Conservation (phyloP, 495 filamentous ascomycete genomes). For the Aspergillus nidulans region DNA sequence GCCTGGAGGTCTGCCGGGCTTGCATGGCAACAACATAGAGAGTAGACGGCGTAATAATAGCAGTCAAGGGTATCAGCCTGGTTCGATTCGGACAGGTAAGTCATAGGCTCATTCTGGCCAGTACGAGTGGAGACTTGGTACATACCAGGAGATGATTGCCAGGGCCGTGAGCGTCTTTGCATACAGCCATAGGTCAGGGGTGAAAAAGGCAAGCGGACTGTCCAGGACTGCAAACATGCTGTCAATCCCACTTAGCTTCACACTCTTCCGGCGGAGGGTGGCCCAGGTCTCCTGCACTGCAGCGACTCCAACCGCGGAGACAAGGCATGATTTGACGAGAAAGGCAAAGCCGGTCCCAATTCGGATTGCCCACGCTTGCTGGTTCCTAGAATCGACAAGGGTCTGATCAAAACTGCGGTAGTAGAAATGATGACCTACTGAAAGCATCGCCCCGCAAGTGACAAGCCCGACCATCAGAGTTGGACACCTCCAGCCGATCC, state of each 20-base stretch:
- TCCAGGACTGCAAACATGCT: not conserved
- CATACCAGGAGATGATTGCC: not conserved
- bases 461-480: not conserved
- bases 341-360: not conserved
- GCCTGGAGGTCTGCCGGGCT: not conserved
- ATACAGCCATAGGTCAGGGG: not conserved
- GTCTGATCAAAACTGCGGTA: not conserved
- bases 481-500: not conserved
- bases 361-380: not conserved
- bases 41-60: not conserved
- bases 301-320: not conserved
- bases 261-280: not conserved
- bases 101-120: not conserved
- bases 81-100: no score
- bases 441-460: not conserved
- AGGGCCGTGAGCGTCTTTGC: not conserved
- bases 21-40: not conserved
- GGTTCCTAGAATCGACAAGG: not conserved
- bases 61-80: not conserved
- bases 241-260: not conserved
- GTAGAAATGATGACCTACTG: not conserved
- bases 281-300: not conserved
- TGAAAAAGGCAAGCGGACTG: not conserved
- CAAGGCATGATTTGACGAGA: not conserved
- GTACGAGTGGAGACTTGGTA: not conserved